Evolutionary conservation across 2,329 filamentous ascomycete species (phyloP).

Genomic region (Cytospora paraplurivora): DNA sequence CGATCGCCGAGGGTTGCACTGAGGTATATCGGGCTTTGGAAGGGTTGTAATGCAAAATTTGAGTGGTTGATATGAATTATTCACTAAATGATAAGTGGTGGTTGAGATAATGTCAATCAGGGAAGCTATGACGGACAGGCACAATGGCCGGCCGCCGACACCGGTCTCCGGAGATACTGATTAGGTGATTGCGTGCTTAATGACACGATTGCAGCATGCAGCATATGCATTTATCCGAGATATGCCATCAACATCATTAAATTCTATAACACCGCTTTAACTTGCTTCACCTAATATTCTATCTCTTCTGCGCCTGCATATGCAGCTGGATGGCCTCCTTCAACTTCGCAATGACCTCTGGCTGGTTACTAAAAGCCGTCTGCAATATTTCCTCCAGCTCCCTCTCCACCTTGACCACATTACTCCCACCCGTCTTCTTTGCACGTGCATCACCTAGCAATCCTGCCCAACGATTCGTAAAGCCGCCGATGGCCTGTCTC

Average conservation of each 20-base stretch:
- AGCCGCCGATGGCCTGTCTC: conserved; percentile 63
- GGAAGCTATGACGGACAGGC: neutral
- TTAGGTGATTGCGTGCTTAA: conserved; percentile 23
- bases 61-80: neutral
- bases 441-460: conserved; percentile 52
- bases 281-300: neutral
- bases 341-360: conserved; percentile 60
- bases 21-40: neutral
- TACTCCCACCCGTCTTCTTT: conserved; percentile 51
- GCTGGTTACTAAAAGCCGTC: conserved; percentile 60
- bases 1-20: neutral
- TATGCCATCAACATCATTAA: neutral
- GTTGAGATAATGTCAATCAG: neutral
- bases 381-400: conserved; percentile 60
- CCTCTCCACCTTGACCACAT: conserved; percentile 54
- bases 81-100: neutral
- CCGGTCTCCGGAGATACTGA: conserved; percentile 24
- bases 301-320: conserved; percentile 48
- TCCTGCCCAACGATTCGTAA: conserved; percentile 62
- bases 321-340: conserved; percentile 63
- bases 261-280: neutral
- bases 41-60: neutral
- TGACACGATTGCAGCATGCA: conserved; percentile 16
- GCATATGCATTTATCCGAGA: neutral
- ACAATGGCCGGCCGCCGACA: conserved; percentile 18